Conservation (phyloP, 225 moss, liverwort and hornwort genomes). For the Marchantia polymorpha region DNA sequence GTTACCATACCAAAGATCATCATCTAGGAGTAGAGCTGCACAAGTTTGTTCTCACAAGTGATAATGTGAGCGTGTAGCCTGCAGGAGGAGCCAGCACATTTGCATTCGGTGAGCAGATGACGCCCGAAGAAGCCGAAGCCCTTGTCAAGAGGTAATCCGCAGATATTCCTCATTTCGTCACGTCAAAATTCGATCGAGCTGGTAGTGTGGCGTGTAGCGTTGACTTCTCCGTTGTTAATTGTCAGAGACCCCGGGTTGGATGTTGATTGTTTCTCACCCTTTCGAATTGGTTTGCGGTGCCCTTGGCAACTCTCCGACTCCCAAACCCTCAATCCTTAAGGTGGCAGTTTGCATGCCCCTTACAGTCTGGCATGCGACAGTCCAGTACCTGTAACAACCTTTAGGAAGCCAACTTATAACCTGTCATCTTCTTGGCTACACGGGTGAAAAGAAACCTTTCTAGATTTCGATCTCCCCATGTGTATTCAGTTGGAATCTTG, state of each 20-base stretch:
- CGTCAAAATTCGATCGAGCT: background rate
- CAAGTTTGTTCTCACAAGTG: constrained; percentile 14
- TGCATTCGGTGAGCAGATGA: constrained; percentile 65
- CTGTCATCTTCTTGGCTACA: background rate
- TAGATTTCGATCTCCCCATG: background rate
- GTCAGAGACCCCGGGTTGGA: background rate
- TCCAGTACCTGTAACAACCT: background rate
- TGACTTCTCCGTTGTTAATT: no score
- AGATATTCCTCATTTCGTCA: background rate
- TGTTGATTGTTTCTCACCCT: background rate
- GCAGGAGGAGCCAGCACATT: constrained; percentile 74
- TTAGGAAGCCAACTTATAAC: background rate
- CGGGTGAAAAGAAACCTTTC: background rate
- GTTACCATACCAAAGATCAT: background rate
- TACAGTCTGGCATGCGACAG: background rate
- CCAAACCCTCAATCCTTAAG: no score
- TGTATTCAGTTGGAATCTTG: background rate
- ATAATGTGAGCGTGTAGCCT: constrained; percentile 48
- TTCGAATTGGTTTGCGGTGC: background rate
- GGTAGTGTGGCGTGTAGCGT: no score
- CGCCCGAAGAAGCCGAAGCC: constrained; percentile 71
- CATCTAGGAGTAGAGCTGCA: background rate
- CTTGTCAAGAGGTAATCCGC: constrained; percentile 59
- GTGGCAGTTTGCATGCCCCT: background rate
- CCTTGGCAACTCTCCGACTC: background rate